Conservation (phyloP, 192 early-diverging fungal species). For the Fimicolochytrium jonesii region DNA sequence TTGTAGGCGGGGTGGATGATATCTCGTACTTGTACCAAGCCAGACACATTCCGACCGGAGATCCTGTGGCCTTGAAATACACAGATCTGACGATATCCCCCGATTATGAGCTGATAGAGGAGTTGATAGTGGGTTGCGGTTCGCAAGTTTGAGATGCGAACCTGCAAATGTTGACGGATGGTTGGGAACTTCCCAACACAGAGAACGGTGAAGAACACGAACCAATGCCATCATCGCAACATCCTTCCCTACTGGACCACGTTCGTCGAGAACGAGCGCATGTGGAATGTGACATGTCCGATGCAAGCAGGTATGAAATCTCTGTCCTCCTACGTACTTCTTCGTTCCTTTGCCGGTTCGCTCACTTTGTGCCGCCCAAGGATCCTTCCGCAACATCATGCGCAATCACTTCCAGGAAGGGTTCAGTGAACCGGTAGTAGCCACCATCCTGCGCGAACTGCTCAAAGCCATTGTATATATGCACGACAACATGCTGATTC, state of each 20-base stretch:
- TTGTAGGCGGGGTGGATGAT: conserved; percentile 56
- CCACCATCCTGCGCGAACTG: conserved; percentile 51
- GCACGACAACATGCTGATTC: conserved; percentile 56
- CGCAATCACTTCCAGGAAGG: conserved; percentile 46
- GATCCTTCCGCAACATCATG: conserved; percentile 47
- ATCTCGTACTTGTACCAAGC: conserved; percentile 56
- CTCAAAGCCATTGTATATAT: conserved; percentile 50
- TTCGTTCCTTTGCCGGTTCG: too few relatives aligned
- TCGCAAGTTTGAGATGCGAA: not conserved
- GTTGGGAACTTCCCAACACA: conserved; percentile 16
- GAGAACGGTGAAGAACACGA: conserved; percentile 45
- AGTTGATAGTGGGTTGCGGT: conserved; percentile 37
- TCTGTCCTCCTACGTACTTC: too few relatives aligned
- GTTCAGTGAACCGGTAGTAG: conserved; percentile 43
- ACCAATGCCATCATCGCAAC: conserved; percentile 41
- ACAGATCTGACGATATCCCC: conserved; percentile 55
- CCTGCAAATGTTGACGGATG: too few relatives aligned
- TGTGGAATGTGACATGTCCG: conserved; percentile 58
- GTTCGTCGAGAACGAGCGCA: conserved; percentile 51
- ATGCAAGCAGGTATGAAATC: conserved; percentile 41
- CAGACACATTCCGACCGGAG: conserved; percentile 42
- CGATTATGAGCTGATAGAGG: conserved; percentile 54
- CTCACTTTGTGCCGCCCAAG: too few relatives aligned
- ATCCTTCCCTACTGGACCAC: conserved; percentile 51
- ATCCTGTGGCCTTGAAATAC: conserved; percentile 50